Percentiles rank a stretch among this genome's conserved stretches.
phyloP scores from a whole-genome alignment of 1,284 basidiomycete genomes.

The Tetrapyrgos nigripes region DNA sequence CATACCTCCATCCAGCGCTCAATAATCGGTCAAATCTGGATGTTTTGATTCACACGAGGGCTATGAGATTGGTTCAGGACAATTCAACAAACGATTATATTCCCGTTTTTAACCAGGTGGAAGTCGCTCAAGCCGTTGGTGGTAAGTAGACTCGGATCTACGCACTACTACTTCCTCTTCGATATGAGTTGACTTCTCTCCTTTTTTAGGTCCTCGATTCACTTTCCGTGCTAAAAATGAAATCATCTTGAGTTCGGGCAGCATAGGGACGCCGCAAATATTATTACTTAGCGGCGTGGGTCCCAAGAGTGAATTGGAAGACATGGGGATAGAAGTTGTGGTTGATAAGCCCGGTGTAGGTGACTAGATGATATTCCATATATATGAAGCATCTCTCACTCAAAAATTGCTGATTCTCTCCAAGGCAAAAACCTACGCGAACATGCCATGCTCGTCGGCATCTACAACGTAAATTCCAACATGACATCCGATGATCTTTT shows the following conservation, averaged over 20 bases:
- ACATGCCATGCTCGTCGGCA: too few species aligned
- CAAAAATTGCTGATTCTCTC: too few species aligned
- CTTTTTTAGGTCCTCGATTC: conserved; percentile 3
- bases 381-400: conserved; percentile 31
- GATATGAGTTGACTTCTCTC: neutral
- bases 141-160: conserved; percentile 17
- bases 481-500: conserved; percentile 24
- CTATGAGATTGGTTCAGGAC: conserved; percentile 11
- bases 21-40: conserved; percentile 19
- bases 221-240: conserved; percentile 41
- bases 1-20: conserved; percentile 19
- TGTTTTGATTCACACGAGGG: conserved; percentile 16
- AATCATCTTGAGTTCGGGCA: conserved; percentile 50
- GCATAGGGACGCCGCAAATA: conserved; percentile 48
- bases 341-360: conserved; percentile 46
- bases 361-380: conserved; percentile 49
- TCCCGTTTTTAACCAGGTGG: conserved; percentile 37
- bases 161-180: neutral
- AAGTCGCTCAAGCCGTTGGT: conserved; percentile 30
- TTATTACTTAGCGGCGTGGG: conserved; percentile 57
- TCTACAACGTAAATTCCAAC: conserved; percentile 38
- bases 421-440: too few species aligned
- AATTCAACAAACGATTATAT: conserved; percentile 2
- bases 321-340: conserved; percentile 30
- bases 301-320: conserved; percentile 24